A percentile compares a stretch with the other conserved stretches of the same genome.
phyloP scores from a whole-genome alignment of 805 yeast species.

The Nakazawaea ernobii region DNA sequence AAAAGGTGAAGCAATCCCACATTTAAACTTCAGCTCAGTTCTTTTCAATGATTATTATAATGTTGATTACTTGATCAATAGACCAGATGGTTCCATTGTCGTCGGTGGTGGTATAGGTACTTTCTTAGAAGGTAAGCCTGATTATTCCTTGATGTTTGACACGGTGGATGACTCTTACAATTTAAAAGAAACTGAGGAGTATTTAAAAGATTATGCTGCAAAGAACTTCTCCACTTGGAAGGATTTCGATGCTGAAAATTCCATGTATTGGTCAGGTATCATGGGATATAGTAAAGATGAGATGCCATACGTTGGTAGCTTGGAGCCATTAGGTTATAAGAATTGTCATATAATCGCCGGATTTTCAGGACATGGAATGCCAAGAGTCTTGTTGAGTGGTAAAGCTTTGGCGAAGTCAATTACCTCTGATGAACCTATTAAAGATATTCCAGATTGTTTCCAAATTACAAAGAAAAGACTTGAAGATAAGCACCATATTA shows the following conservation, averaged over 20 bases:
- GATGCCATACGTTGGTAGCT: slow-evolving; percentile 15
- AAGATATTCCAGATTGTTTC: slow-evolving; percentile 13
- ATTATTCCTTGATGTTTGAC: neutral
- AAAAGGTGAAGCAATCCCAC: slow-evolving; percentile 17
- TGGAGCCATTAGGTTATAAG: slow-evolving; percentile 4
- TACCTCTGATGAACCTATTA: slow-evolving; percentile 7
- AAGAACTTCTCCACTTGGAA: slow-evolving; percentile 11
- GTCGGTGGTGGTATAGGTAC: slow-evolving; percentile 25
- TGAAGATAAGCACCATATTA: neutral
- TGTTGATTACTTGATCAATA: slow-evolving; percentile 27
- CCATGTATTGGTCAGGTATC: slow-evolving; percentile 14
- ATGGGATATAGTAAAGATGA: slow-evolving; percentile 15
- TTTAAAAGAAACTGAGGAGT: slow-evolving; percentile 7
- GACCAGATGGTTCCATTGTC: slow-evolving; percentile 32
- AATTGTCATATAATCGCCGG: slow-evolving; percentile 14
- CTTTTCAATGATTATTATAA: slow-evolving; percentile 13
- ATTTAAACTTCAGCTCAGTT: slow-evolving; percentile 24
- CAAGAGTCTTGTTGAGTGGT: slow-evolving; percentile 13
- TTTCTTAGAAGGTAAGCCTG: slow-evolving; percentile 1
- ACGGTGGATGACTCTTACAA: slow-evolving; percentile 12
- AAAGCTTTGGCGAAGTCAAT: slow-evolving; percentile 13
- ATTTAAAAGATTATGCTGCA: slow-evolving; percentile 10
- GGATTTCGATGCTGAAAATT: slow-evolving; percentile 5
- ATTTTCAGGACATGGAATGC: slow-evolving; percentile 16
- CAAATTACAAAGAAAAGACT: slow-evolving; percentile 12